These are phyloP conservation scores for Coemansia sp. DNA, from an alignment of 192 early-diverging fungal species.

Conservation along the genomic window DNA sequence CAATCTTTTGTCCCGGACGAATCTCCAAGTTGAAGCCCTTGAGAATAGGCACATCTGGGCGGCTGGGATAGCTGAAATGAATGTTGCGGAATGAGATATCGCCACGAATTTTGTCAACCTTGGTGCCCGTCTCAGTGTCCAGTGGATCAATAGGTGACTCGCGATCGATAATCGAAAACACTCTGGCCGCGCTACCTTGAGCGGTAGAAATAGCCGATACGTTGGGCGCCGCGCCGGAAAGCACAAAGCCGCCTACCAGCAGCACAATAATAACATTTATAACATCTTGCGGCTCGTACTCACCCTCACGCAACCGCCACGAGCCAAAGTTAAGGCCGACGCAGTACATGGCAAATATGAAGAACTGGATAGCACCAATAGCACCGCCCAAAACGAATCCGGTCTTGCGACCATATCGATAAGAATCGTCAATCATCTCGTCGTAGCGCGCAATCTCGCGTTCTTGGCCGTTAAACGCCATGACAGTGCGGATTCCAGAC, in stretches of 20 bases:
- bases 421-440: slow-evolving; percentile 63
- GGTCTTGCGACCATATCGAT: slow-evolving; percentile 63
- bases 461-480: slow-evolving; percentile 78
- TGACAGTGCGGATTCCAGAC: slow-evolving; percentile 78
- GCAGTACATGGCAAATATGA: slow-evolving; percentile 74
- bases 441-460: slow-evolving; percentile 67
- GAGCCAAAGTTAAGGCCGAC: slow-evolving; percentile 81
- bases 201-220: slow-evolving; percentile 69
- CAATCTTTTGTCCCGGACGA: slow-evolving; percentile 77
- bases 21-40: slow-evolving; percentile 75
- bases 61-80: slow-evolving; percentile 80
- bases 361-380: slow-evolving; percentile 68
- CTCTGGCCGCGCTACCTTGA: slow-evolving; percentile 74
- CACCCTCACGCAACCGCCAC: slow-evolving; percentile 50
- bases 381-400: slow-evolving; percentile 61
- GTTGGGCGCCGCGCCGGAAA: slow-evolving; percentile 61
- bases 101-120: slow-evolving; percentile 55
- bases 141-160: slow-evolving; percentile 70
- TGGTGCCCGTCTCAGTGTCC: slow-evolving; percentile 24
- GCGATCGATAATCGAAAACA: slow-evolving; percentile 82
- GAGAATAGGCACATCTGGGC: slow-evolving; percentile 79
- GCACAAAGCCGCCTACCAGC: slow-evolving; percentile 71
- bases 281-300: slow-evolving; percentile 56
- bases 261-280: slow-evolving; percentile 83
- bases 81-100: slow-evolving; percentile 76